Evolutionary conservation across 805 yeast species (phyloP).

Genomic region (Crinitomyces ghanaensis): DNA sequence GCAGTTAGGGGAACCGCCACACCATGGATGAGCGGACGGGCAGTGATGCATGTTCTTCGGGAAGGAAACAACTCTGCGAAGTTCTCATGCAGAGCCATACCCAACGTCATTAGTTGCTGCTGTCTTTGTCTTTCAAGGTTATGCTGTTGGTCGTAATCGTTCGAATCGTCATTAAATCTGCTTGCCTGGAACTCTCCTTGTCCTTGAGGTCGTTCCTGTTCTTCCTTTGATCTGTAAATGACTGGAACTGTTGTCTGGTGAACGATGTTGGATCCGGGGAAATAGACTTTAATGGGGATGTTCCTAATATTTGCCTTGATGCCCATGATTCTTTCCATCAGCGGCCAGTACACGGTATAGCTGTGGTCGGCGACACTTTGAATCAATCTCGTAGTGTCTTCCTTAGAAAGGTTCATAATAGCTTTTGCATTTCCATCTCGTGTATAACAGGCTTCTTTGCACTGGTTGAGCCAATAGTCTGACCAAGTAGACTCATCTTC

Average conservation of each 20-base stretch:
- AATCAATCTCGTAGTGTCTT: slow-evolving; percentile 51
- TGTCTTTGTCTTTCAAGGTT: no score
- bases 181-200: no score
- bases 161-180: background rate
- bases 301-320: slow-evolving; percentile 10
- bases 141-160: no score
- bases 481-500: slow-evolving; percentile 26
- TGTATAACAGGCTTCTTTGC: slow-evolving; percentile 73
- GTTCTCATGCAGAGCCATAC: slow-evolving; percentile 29
- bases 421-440: slow-evolving; percentile 67
- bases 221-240: no score
- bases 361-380: slow-evolving; percentile 28
- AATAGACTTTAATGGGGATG: slow-evolving; percentile 26
- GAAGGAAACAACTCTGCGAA: slow-evolving; percentile 40
- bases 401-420: slow-evolving; percentile 65
- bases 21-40: slow-evolving; percentile 45
- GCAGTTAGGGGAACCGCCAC: slow-evolving; percentile 35
- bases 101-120: slow-evolving; percentile 27
- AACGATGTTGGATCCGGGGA: slow-evolving; percentile 27
- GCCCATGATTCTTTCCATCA: slow-evolving; percentile 17
- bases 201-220: slow-evolving; percentile 1
- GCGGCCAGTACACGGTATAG: slow-evolving; percentile 20
- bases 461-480: slow-evolving; percentile 58
- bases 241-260: slow-evolving; percentile 26
- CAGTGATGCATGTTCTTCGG: slow-evolving; percentile 26